These are phyloP conservation scores for Skeletonema menzelii DNA, from an alignment of 108 stramenopile genomes.

Conservation along the genomic window DNA sequence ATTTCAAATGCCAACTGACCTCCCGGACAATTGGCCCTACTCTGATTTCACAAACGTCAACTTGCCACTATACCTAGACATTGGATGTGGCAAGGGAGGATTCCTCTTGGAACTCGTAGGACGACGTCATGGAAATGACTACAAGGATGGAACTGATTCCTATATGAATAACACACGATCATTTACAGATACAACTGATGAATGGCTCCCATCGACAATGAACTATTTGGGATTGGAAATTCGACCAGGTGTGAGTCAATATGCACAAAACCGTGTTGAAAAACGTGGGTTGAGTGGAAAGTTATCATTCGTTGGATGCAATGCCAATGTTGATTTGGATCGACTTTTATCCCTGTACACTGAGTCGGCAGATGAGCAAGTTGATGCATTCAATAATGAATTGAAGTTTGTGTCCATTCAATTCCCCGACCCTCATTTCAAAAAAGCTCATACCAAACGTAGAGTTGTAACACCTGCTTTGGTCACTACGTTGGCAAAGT, in stretches of 20 bases:
- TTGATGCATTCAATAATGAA: slow-evolving; percentile 3
- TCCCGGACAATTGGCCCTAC: slow-evolving; percentile 70
- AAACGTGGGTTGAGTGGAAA: slow-evolving; percentile 52
- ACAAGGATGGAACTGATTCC: slow-evolving; percentile 8
- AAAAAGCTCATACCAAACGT: slow-evolving; percentile 73
- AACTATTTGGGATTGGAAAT: slow-evolving; percentile 92
- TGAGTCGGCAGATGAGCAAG: slow-evolving; percentile 14
- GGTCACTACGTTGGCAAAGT: slow-evolving; percentile 64
- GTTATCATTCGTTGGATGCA: slow-evolving; percentile 81
- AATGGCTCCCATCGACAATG: slow-evolving; percentile 33
- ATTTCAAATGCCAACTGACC: slow-evolving; percentile 62
- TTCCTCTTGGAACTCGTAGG: slow-evolving; percentile 77
- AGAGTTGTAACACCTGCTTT: slow-evolving; percentile 77
- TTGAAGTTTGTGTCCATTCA: slow-evolving; percentile 78
- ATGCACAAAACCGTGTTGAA: slow-evolving; percentile 67
- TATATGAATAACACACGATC: slow-evolving; percentile 7
- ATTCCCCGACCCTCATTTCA: slow-evolving; percentile 94
- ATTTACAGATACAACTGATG: slow-evolving; percentile 10
- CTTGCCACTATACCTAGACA: slow-evolving; percentile 78
- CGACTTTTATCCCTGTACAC: slow-evolving; percentile 60
- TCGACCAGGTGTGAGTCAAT: slow-evolving; percentile 72
- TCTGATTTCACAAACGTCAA: slow-evolving; percentile 56
- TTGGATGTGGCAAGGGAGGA: slow-evolving; percentile 89
- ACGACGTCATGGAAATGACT: slow-evolving; percentile 5
- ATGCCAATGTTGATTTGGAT: slow-evolving; percentile 91